Conservation (phyloP, 2,329 filamentous ascomycete genomes). For the Aspergillus sp. region DNA sequence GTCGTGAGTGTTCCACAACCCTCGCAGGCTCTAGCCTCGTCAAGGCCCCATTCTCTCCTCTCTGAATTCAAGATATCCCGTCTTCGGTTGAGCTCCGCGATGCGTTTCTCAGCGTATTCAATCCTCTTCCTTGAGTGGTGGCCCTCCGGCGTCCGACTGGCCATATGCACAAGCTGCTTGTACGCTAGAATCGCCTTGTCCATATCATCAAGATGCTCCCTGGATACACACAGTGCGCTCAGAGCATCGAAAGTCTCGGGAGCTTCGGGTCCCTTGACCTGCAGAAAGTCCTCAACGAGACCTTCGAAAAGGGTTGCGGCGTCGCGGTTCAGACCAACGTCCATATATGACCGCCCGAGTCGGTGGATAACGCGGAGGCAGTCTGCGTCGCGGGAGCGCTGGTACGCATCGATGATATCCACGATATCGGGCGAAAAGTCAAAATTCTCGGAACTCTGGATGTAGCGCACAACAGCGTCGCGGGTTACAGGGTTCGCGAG, state of each 20-base stretch:
- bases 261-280: conserved; percentile 30
- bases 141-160: conserved; percentile 27
- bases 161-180: conserved; percentile 33
- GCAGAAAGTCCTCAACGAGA: conserved; percentile 33
- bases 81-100: conserved; percentile 32
- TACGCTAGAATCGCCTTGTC: conserved; percentile 37
- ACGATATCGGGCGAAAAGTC: conserved; percentile 35
- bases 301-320: conserved; percentile 32
- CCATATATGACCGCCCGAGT: conserved; percentile 34
- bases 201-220: conserved; percentile 33
- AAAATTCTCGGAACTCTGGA: conserved; percentile 33
- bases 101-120: conserved; percentile 32
- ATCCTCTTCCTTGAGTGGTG: conserved; percentile 33
- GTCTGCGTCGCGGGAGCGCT: conserved; percentile 28
- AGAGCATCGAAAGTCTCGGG: conserved; percentile 36
- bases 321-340: conserved; percentile 34
- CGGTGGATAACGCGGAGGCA: conserved; percentile 34
- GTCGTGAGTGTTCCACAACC: conserved; percentile 28
- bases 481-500: conserved; percentile 29
- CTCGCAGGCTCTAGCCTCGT: conserved; percentile 29
- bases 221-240: conserved; percentile 35
- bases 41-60: conserved; percentile 32
- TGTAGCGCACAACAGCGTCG: conserved; percentile 31
- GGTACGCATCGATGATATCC: conserved; percentile 34
- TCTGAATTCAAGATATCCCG: conserved; percentile 32